phyloP scores from a whole-genome alignment of 257 asterid genomes.

The Primulina huaijiensis region DNA sequence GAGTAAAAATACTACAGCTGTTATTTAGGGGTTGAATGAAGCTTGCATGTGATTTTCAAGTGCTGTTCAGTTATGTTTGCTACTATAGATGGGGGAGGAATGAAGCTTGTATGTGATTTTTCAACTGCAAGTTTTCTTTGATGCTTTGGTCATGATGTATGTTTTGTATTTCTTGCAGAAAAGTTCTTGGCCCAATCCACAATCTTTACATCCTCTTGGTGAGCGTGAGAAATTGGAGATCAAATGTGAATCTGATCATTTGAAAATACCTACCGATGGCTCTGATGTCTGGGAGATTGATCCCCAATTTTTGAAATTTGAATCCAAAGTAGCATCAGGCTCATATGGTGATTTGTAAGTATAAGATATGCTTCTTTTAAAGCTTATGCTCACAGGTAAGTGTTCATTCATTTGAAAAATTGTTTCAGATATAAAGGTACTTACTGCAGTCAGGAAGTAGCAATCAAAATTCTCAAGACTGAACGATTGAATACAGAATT shows the following conservation, averaged over 20 bases:
- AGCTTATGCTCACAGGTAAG: conserved; percentile 21
- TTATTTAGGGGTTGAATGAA: conserved; percentile 4
- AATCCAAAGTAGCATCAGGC: conserved; percentile 63
- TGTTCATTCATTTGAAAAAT: conserved; percentile 22
- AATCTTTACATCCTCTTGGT: conserved; percentile 35
- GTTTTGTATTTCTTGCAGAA: conserved; percentile 39
- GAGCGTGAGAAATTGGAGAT: conserved; percentile 35
- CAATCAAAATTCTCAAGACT: conserved; percentile 91
- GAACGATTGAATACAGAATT: conserved; percentile 75
- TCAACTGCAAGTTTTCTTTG: conserved; percentile 17
- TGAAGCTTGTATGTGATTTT: conserved; percentile 18
- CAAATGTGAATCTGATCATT: conserved; percentile 47
- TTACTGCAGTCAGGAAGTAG: conserved; percentile 88
- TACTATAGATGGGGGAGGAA: background rate
- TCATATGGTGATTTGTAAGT: conserved; percentile 73
- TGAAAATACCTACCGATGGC: conserved; percentile 59
- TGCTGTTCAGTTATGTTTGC: background rate
- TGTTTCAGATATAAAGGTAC: conserved; percentile 74
- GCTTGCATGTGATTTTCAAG: background rate
- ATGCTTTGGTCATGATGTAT: conserved; percentile 9
- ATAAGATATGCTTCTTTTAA: conserved; percentile 10
- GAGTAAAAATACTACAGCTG: conserved; percentile 4
- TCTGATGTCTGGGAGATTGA: conserved; percentile 77
- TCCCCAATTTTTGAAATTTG: conserved; percentile 53
- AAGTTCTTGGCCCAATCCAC: conserved; percentile 40